phyloP scores from a whole-genome alignment of 2,329 filamentous ascomycete species.

The Ophiostoma sp. region DNA sequence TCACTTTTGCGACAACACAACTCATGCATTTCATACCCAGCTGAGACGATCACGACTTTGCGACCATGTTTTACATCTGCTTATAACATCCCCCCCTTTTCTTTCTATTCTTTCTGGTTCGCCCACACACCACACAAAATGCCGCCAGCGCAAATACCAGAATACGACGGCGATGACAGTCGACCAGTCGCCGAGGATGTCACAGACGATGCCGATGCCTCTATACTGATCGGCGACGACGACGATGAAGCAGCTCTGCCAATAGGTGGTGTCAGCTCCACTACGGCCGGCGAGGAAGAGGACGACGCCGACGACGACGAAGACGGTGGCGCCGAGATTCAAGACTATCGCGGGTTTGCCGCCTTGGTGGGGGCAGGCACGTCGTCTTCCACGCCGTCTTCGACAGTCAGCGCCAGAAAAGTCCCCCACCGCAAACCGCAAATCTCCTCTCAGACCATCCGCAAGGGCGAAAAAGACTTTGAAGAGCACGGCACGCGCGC shows the following conservation, averaged over 20 bases:
- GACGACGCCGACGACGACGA: constrained; percentile 21
- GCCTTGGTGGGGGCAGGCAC: constrained; percentile 39
- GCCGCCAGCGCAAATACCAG: background rate
- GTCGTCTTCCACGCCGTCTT: background rate
- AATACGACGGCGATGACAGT: background rate
- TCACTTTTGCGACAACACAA: background rate
- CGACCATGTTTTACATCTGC: background rate
- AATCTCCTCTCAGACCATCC: constrained; percentile 66
- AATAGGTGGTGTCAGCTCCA: background rate
- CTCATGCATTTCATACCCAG: background rate
- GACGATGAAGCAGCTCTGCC: background rate
- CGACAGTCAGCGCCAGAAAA: background rate
- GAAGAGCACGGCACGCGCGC: constrained; percentile 85
- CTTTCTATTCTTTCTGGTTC: background rate
- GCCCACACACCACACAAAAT: background rate
- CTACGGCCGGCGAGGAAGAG: constrained; percentile 31
- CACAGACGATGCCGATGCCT: background rate
- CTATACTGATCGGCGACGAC: constrained; percentile 24
- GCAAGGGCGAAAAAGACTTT: constrained; percentile 95
- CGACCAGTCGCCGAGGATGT: background rate
- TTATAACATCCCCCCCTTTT: background rate
- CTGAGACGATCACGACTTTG: background rate
- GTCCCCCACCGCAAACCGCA: constrained; percentile 46
- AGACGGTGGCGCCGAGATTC: constrained; percentile 55
- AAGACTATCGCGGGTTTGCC: constrained; percentile 78